Evolutionary conservation across 352 stramenopile genomes (phyloP).

Genomic region (Phytophthora rubi): DNA sequence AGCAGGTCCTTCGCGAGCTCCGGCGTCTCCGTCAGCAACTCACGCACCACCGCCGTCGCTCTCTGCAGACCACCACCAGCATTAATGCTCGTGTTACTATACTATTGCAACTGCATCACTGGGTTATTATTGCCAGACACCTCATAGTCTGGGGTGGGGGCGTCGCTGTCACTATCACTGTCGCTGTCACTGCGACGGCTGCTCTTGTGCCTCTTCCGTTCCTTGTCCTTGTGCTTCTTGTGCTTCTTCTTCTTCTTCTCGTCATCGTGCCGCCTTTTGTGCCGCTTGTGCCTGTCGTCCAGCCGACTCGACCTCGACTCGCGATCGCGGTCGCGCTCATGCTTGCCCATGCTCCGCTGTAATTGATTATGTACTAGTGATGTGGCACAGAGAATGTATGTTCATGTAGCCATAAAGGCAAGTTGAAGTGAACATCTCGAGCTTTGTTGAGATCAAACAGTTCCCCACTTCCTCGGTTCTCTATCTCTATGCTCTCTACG

Average conservation of each 20-base stretch:
- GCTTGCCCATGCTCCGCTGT: constrained; percentile 35
- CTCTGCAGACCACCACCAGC: constrained; percentile 12
- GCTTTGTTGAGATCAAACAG: not conserved
- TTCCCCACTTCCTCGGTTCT: not conserved
- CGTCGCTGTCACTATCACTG: constrained; percentile 16
- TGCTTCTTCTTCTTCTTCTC: constrained; percentile 43
- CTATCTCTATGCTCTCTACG: constrained; percentile 1
- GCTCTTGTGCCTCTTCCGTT: constrained; percentile 33
- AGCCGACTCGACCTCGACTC: constrained; percentile 21
- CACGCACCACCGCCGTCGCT: constrained; percentile 56
- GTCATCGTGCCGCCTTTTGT: constrained; percentile 41
- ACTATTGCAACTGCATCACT: not conserved
- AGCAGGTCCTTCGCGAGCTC: constrained; percentile 70
- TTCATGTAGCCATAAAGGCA: constrained; percentile 9
- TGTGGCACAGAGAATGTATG: constrained; percentile 17
- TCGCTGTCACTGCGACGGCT: constrained; percentile 17
- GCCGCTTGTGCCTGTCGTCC: constrained; percentile 41
- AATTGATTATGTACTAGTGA: constrained; percentile 12
- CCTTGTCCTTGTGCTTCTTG: constrained; percentile 43
- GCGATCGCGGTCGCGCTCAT: constrained; percentile 34
- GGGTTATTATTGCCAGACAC: not conserved
- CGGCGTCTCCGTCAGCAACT: constrained; percentile 72
- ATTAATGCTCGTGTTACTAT: not conserved
- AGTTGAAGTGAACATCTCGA: constrained; percentile 16
- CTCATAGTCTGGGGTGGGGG: constrained; percentile 31